phyloP scores from a whole-genome alignment of 352 stramenopile species.

The Globisporangium acanthophoron region DNA sequence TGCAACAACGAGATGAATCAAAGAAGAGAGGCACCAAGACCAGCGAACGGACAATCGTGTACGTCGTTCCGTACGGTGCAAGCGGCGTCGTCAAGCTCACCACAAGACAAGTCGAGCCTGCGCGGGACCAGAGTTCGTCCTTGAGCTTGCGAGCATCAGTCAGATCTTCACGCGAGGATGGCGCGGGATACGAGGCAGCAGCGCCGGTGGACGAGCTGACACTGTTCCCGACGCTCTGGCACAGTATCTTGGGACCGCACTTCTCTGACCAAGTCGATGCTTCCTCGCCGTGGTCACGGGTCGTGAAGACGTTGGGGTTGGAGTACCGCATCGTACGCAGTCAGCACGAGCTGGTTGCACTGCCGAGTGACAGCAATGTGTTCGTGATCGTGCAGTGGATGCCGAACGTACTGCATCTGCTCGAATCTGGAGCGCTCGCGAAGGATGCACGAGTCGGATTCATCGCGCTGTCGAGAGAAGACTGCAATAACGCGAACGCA shows the following conservation, averaged over 20 bases:
- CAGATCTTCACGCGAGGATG: neutral
- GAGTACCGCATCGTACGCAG: constrained; percentile 35
- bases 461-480: constrained; percentile 39
- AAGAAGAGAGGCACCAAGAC: neutral
- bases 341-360: constrained; percentile 22
- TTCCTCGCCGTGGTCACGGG: constrained; percentile 18
- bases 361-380: constrained; percentile 34
- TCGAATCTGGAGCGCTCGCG: constrained; percentile 16
- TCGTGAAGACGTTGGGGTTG: constrained; percentile 22
- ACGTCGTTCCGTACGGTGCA: constrained; percentile 45
- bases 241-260: constrained; percentile 40
- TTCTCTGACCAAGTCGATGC: constrained; percentile 29
- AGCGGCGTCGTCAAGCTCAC: constrained; percentile 29
- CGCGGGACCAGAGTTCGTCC: neutral
- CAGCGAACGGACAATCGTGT: constrained; percentile 21
- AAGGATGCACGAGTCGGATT: constrained; percentile 29
- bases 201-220: constrained; percentile 43
- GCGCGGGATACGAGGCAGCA: constrained; percentile 24
- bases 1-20: neutral
- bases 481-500: constrained; percentile 47
- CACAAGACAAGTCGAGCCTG: constrained; percentile 21
- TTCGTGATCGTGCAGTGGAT: constrained; percentile 32
- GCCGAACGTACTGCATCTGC: constrained; percentile 16
- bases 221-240: constrained; percentile 57
- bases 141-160: neutral